Percentiles rank a stretch among this genome's conserved stretches.
These are phyloP conservation scores for Fusarium falciforme DNA, from an alignment of 2,329 filamentous ascomycete species.

Conservation along the genomic window DNA sequence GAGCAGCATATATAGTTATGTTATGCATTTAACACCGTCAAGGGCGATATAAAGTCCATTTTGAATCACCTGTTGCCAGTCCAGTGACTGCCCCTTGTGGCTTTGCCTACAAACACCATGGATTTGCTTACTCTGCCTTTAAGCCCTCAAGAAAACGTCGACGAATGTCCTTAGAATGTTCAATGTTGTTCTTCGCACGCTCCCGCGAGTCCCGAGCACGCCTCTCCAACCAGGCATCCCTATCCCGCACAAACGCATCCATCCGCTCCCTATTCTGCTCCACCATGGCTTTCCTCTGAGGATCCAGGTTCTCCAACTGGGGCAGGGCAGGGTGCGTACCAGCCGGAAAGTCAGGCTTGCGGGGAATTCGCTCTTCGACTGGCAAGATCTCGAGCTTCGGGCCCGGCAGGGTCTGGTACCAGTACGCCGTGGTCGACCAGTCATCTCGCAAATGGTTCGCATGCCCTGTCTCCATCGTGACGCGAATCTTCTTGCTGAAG, in stretches of 20 bases:
- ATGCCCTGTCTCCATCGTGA: constrained; percentile 45
- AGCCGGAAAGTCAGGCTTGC: constrained; percentile 31
- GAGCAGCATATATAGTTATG: background rate
- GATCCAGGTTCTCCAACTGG: constrained; percentile 2
- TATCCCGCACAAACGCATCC: constrained; percentile 38
- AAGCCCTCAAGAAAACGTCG: constrained; percentile 3
- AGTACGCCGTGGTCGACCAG: constrained; percentile 48
- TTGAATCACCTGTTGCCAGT: background rate
- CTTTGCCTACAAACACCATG: background rate
- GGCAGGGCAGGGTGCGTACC: constrained; percentile 15
- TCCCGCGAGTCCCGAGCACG: constrained; percentile 32
- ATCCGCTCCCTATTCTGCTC: constrained; percentile 33
- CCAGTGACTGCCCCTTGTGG: background rate
- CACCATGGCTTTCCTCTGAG: constrained; percentile 11
- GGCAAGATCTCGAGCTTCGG: constrained; percentile 45
- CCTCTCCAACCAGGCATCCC: constrained; percentile 41
- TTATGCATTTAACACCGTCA: background rate
- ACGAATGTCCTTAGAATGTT: constrained; percentile 13
- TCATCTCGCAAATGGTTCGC: constrained; percentile 48
- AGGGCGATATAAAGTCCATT: background rate
- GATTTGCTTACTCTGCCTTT: background rate
- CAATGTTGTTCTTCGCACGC: constrained; percentile 21
- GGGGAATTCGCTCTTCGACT: constrained; percentile 36
- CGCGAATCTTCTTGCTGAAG: constrained; percentile 46
- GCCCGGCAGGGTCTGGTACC: constrained; percentile 48